These are phyloP conservation scores for Xylaria nigripes DNA, from an alignment of 495 filamentous ascomycete species.

Conservation along the genomic window DNA sequence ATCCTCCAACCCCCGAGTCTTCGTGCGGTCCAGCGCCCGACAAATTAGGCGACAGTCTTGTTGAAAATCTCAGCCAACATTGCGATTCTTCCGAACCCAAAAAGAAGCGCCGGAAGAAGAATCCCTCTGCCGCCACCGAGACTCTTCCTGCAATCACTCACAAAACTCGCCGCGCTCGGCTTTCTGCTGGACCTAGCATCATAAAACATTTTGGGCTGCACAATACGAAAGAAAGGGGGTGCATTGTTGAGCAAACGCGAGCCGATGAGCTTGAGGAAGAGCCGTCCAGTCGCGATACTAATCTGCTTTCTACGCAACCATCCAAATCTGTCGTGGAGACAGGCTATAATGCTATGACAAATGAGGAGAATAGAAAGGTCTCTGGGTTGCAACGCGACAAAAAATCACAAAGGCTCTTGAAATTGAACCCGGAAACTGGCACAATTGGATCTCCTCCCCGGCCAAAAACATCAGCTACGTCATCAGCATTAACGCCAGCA, in stretches of 20 bases:
- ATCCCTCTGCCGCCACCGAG: neutral
- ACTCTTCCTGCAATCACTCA: neutral
- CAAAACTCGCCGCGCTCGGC: slow-evolving; percentile 21
- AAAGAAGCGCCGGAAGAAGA: slow-evolving; percentile 18
- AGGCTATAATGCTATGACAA: neutral
- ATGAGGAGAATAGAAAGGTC: neutral
- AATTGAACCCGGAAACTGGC: slow-evolving; percentile 43
- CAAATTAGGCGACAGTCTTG: neutral
- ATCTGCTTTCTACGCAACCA: neutral
- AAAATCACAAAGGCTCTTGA: slow-evolving; percentile 40
- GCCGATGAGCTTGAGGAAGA: neutral
- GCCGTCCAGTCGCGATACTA: neutral
- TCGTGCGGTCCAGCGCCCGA: slow-evolving; percentile 17
- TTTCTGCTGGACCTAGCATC: slow-evolving; percentile 9
- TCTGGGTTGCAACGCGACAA: neutral
- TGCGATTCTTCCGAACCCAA: slow-evolving; percentile 9
- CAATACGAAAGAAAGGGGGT: neutral
- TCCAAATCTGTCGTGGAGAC: neutral
- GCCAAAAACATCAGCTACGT: slow-evolving; percentile 15
- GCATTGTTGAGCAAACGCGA: neutral
- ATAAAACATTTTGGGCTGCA: neutral
- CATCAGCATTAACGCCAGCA: neutral
- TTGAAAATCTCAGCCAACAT: slow-evolving; percentile 1
- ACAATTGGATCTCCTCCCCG: slow-evolving; percentile 48
- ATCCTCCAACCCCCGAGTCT: slow-evolving; percentile 17